These are phyloP conservation scores for Fusarium sacchari DNA, from an alignment of 2,329 filamentous ascomycete species.

Conservation along the genomic window DNA sequence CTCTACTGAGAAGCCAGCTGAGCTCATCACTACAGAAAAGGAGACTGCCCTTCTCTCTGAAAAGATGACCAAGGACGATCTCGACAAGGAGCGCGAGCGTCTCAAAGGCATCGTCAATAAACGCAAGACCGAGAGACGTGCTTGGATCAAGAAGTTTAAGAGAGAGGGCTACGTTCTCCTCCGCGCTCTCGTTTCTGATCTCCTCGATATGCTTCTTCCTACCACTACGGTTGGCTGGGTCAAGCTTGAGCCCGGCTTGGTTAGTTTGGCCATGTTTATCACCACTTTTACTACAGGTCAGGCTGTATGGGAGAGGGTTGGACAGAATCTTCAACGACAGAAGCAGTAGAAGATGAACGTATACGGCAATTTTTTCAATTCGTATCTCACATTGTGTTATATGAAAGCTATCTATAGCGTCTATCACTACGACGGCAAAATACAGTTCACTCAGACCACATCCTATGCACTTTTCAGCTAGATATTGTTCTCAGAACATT, in stretches of 20 bases:
- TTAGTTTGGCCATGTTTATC: conserved; percentile 68
- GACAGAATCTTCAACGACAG: conserved; percentile 37
- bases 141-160: conserved; percentile 45
- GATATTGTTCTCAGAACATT: background rate
- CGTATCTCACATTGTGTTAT: conserved; percentile 6
- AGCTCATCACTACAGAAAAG: conserved; percentile 29
- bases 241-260: conserved; percentile 57
- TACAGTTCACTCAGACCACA: background rate
- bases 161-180: conserved; percentile 50
- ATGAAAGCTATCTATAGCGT: background rate
- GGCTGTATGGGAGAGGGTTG: conserved; percentile 69
- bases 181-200: conserved; percentile 64
- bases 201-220: conserved; percentile 71
- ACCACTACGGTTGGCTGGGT: conserved; percentile 70
- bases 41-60: conserved; percentile 29
- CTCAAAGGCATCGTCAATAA: conserved; percentile 48
- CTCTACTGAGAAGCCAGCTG: conserved; percentile 36
- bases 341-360: conserved; percentile 4
- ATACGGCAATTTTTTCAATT: background rate
- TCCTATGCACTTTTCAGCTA: background rate
- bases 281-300: conserved; percentile 70
- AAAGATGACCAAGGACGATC: conserved; percentile 35
- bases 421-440: background rate
- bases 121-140: conserved; percentile 48
- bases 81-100: conserved; percentile 49